These are phyloP conservation scores for Helianthus tuberosus DNA, from an alignment of 129 eudicot species.

Conservation along the genomic window DNA sequence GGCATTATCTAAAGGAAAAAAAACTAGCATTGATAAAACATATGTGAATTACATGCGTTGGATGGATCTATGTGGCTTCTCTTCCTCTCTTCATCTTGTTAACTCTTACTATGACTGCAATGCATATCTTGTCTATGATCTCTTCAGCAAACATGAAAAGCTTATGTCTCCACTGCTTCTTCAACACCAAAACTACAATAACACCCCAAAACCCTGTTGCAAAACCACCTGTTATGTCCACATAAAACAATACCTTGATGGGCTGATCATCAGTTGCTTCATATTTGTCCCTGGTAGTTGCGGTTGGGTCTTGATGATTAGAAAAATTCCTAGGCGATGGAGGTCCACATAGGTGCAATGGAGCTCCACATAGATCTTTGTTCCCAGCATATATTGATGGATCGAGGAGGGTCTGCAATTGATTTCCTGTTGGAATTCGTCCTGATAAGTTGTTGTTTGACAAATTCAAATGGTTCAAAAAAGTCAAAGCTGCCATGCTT, in stretches of 20 bases:
- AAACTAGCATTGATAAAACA: no score
- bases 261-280: neutral
- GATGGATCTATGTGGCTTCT: no score
- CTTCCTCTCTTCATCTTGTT: no score
- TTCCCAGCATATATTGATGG: neutral
- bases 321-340: neutral
- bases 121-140: no score
- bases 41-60: no score
- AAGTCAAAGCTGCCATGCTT: slow-evolving; percentile 14
- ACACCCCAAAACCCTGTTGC: no score
- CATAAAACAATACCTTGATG: neutral
- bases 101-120: no score
- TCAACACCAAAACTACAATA: no score
- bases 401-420: neutral
- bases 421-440: neutral
- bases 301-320: neutral
- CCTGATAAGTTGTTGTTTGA: neutral
- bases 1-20: no score
- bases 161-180: no score
- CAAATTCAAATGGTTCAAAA: neutral
- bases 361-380: slow-evolving; percentile 1
- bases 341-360: neutral
- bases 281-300: neutral
- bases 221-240: no score
- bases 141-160: no score